Percentiles rank a stretch among this genome's conserved stretches.
Conservation (phyloP, 768 basidiomycete species). For the Tylopilus subfusipes region DNA sequence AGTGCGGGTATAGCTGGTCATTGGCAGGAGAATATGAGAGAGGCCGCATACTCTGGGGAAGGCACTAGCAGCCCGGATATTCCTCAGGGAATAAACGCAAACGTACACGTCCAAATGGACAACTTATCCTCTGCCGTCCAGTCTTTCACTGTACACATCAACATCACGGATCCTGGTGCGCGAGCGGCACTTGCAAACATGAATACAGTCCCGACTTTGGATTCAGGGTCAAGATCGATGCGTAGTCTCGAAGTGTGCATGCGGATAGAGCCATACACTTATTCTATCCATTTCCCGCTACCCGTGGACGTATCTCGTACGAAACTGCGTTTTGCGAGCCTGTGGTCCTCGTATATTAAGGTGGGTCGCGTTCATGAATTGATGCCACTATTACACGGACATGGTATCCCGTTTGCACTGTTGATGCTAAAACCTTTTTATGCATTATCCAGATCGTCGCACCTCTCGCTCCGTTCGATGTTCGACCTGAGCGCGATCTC, state of each 20-base stretch:
- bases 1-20: not conserved
- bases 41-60: not conserved
- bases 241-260: constrained; percentile 3
- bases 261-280: constrained; percentile 11
- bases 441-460: constrained; percentile 18
- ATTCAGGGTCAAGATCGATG: not conserved
- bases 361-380: constrained; percentile 8
- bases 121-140: not conserved
- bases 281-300: constrained; percentile 40
- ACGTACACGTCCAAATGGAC: constrained; percentile 17
- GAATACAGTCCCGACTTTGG: constrained; percentile 6
- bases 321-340: constrained; percentile 48
- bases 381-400: not conserved
- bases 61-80: not conserved
- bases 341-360: constrained; percentile 48
- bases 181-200: constrained; percentile 8
- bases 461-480: constrained; percentile 13
- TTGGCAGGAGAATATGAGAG: not conserved
- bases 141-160: constrained; percentile 16
- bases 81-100: not conserved
- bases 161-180: constrained; percentile 21
- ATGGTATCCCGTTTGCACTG: not conserved
- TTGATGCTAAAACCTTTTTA: not conserved
- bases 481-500: constrained; percentile 18
- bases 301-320: constrained; percentile 37